These are phyloP conservation scores for Boechera divaricarpa DNA, from an alignment of 345 rosid genomes.

Conservation along the genomic window DNA sequence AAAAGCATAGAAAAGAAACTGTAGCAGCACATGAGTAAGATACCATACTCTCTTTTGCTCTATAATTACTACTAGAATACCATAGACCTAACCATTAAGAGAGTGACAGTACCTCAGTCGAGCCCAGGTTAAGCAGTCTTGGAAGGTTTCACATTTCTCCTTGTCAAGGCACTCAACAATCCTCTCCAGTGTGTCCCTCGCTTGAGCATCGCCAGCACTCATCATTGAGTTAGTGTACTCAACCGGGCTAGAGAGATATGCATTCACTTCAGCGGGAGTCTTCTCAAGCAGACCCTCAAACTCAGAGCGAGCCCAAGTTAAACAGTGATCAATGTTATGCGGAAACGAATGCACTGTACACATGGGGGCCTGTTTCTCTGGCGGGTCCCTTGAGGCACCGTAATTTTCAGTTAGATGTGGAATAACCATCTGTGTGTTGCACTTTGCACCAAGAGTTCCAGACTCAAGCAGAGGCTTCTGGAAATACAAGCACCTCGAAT, in stretches of 20 bases:
- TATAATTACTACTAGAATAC: neutral
- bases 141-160: conserved; percentile 85
- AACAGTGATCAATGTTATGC: conserved; percentile 97
- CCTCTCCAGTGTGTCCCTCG: conserved; percentile 87
- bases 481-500: conserved; percentile 95
- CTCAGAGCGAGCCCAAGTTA: conserved; percentile 99
- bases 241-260: conserved; percentile 75
- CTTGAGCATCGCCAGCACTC: conserved; percentile 96
- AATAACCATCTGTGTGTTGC: conserved; percentile 99
- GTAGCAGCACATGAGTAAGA: neutral
- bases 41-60: neutral
- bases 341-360: conserved; percentile 99
- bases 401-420: conserved; percentile 98
- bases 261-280: conserved; percentile 96
- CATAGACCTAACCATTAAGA: conserved; percentile 1
- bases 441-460: conserved; percentile 97
- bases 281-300: conserved; percentile 99
- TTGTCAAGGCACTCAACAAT: conserved; percentile 90
- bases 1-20: neutral
- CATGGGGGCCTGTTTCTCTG: conserved; percentile 99
- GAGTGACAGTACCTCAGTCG: conserved; percentile 66
- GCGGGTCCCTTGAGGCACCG: conserved; percentile 99
- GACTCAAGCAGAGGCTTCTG: conserved; percentile 99
- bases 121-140: conserved; percentile 96
- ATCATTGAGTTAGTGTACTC: conserved; percentile 73